phyloP scores from a whole-genome alignment of 1,284 basidiomycete species.

The Microbotryum lychnidis-dioicae region DNA sequence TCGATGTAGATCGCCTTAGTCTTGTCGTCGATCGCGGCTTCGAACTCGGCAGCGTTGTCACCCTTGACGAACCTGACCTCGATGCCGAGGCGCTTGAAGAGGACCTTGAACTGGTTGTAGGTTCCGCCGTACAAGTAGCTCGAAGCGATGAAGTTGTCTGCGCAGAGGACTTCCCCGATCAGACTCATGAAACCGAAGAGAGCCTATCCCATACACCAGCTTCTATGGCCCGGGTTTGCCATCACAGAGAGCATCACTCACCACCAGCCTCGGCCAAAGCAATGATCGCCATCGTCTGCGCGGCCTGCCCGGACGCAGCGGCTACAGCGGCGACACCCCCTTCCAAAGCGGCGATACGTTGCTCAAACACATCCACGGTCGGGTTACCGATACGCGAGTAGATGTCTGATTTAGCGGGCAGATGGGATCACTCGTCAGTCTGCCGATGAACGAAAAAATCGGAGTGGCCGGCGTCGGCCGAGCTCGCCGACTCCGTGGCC shows the following conservation, averaged over 20 bases:
- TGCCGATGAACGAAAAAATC: constrained; percentile 37
- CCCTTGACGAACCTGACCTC: constrained; percentile 64
- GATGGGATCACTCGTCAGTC: constrained; percentile 33
- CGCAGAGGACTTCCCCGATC: constrained; percentile 42
- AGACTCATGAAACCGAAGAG: too few species aligned
- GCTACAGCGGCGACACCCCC: constrained; percentile 73
- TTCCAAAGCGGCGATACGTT: constrained; percentile 72
- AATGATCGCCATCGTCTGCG: constrained; percentile 68
- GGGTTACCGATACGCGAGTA: constrained; percentile 75
- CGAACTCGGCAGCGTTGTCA: constrained; percentile 57
- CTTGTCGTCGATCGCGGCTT: constrained; percentile 63
- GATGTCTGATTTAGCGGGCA: constrained; percentile 46
- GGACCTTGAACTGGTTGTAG: constrained; percentile 77
- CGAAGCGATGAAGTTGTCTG: constrained; percentile 70
- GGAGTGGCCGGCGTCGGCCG: too few species aligned
- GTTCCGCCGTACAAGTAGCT: constrained; percentile 65
- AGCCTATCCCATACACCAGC: constrained; percentile 56
- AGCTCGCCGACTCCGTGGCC: too few species aligned
- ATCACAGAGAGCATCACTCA: constrained; percentile 59
- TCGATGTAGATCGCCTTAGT: constrained; percentile 64
- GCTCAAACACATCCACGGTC: constrained; percentile 76
- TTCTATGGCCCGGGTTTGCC: constrained; percentile 64
- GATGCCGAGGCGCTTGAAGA: constrained; percentile 52
- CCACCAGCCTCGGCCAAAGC: constrained; percentile 48
- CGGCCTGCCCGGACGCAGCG: constrained; percentile 67